Conservation (phyloP, 176 grass and related monocot species). For the Eragrostis curvula region DNA sequence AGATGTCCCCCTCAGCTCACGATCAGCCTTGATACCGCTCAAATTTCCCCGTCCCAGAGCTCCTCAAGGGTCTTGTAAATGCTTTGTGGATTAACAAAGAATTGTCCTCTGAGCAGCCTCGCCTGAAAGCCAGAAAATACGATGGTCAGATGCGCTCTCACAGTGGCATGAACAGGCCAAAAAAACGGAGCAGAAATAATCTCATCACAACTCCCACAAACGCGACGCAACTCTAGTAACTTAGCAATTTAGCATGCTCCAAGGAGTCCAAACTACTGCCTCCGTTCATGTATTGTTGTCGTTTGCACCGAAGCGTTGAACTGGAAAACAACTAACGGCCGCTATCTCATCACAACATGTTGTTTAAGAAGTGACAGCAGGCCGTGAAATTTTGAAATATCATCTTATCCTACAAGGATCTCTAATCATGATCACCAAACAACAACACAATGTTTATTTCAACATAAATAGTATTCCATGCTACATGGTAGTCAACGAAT, state of each 20-base stretch:
- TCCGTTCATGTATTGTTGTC: too few species aligned
- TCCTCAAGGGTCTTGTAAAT: slow-evolving; percentile 70
- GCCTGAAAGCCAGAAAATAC: slow-evolving; percentile 47
- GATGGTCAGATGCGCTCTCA: not conserved
- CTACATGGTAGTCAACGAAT: too few species aligned
- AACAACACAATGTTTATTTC: not conserved
- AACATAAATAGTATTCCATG: too few species aligned
- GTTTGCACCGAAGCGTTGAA: too few species aligned
- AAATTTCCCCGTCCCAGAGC: slow-evolving; percentile 64
- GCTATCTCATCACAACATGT: too few species aligned
- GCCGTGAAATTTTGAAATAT: too few species aligned
- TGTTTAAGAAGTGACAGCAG: too few species aligned
- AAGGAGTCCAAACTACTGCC: too few species aligned
- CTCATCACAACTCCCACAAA: not conserved
- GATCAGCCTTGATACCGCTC: not conserved
- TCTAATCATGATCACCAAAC: not conserved
- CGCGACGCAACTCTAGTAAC: not conserved
- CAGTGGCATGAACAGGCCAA: not conserved
- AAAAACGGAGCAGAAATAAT: not conserved
- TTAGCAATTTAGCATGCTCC: too few species aligned
- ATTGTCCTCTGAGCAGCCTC: slow-evolving; percentile 58
- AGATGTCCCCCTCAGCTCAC: not conserved
- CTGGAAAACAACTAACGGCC: too few species aligned
- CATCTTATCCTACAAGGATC: too few species aligned
- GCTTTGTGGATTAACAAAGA: slow-evolving; percentile 45